Conservation (phyloP, 148 eudicot species). For the Cornus controversa region DNA sequence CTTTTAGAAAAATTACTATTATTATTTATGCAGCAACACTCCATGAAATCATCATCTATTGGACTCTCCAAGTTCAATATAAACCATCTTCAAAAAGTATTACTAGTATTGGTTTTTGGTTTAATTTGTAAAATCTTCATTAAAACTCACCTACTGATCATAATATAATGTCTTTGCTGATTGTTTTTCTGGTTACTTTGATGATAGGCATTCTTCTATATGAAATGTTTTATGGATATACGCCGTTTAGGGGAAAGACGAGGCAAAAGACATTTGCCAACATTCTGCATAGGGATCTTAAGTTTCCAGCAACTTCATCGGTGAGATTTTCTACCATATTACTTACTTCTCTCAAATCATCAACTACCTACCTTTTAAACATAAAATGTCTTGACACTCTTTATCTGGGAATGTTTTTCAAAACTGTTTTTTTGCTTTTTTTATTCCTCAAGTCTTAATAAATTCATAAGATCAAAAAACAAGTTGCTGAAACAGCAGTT, state of each 20-base stretch:
- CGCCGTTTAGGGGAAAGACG: constrained; percentile 97
- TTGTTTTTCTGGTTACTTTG: constrained; percentile 2
- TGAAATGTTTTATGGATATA: constrained; percentile 94
- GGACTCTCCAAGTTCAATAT: no score
- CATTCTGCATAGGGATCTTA: constrained; percentile 75
- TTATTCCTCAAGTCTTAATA: no score
- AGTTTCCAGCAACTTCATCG: constrained; percentile 67
- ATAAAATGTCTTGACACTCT: no score
- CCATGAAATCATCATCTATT: no score
- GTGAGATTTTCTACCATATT: constrained; percentile 31
- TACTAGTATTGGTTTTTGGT: no score
- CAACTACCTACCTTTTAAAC: no score
- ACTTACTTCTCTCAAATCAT: neutral
- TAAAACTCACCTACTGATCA: neutral
- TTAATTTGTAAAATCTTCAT: neutral
- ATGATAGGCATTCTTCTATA: constrained; percentile 76
- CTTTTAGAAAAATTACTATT: no score
- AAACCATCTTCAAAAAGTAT: no score
- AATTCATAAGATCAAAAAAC: neutral
- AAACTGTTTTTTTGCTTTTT: no score
- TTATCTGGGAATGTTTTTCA: no score
- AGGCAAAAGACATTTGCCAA: constrained; percentile 96
- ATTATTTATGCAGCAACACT: no score
- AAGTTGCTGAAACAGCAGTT: neutral
- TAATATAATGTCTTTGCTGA: neutral